Evolutionary conservation across 768 basidiomycete genomes (phyloP).

Genomic region (Suillus hirtellus): DNA sequence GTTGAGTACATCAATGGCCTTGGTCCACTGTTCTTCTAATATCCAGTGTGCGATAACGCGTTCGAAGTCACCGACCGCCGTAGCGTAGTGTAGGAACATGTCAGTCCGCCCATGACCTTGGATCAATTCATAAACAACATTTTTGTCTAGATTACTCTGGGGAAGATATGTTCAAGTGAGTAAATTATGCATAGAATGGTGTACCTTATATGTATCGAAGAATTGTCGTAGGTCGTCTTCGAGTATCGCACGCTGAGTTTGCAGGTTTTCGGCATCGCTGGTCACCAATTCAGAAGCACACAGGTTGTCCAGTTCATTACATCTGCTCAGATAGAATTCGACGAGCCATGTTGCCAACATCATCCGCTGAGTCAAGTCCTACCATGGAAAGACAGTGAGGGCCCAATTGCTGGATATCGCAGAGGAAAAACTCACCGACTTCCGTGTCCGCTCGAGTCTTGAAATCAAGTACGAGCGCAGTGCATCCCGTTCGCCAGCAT

Average conservation of each 20-base stretch:
- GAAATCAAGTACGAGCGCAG: slow-evolving; percentile 88
- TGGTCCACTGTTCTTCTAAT: slow-evolving; percentile 87
- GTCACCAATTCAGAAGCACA: slow-evolving; percentile 83
- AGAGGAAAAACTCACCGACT: slow-evolving; percentile 56
- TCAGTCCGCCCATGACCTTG: slow-evolving; percentile 92
- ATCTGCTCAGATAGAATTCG: slow-evolving; percentile 96
- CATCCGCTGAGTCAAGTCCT: slow-evolving; percentile 95
- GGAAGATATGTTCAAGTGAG: slow-evolving; percentile 6
- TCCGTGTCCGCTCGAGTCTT: slow-evolving; percentile 80
- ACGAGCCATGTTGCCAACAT: slow-evolving; percentile 98
- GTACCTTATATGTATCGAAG: slow-evolving; percentile 90
- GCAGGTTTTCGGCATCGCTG: slow-evolving; percentile 82
- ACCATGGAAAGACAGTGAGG: slow-evolving; percentile 4
- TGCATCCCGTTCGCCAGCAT: slow-evolving; percentile 87
- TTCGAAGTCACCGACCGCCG: slow-evolving; percentile 74
- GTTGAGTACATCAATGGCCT: slow-evolving; percentile 88
- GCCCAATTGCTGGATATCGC: neutral
- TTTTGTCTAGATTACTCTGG: slow-evolving; percentile 82
- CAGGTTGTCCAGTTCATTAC: slow-evolving; percentile 93
- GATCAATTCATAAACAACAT: slow-evolving; percentile 90
- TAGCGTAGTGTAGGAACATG: slow-evolving; percentile 89
- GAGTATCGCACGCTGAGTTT: slow-evolving; percentile 74
- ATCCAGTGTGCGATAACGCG: slow-evolving; percentile 92
- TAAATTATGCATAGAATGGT: slow-evolving; percentile 12
- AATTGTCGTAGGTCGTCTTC: slow-evolving; percentile 95